These are phyloP conservation scores for Dictyostelium purpureum DNA, from an alignment of 78 protist species.

Conservation along the genomic window DNA sequence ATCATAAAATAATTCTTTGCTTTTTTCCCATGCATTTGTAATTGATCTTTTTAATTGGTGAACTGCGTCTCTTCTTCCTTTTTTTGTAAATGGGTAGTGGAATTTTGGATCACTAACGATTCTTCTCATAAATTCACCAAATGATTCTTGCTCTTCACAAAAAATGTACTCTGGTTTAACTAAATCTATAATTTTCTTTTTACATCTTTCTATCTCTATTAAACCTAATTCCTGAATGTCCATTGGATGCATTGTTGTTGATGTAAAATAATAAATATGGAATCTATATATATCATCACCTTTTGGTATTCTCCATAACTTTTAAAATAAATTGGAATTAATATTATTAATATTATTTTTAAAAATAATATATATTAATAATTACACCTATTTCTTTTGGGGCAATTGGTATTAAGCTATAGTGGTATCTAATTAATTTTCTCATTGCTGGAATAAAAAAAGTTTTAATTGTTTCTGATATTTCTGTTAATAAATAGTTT, in stretches of 20 bases:
- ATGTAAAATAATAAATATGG: constrained; percentile 23
- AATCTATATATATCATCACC: constrained; percentile 56
- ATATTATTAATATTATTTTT: neutral
- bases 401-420: neutral
- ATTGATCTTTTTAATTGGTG: neutral
- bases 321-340: no score
- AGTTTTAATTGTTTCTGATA: neutral
- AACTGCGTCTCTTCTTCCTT: constrained; percentile 18
- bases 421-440: neutral
- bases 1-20: constrained; percentile 9
- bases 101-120: neutral
- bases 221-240: constrained; percentile 23
- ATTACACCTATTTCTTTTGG: constrained; percentile 35
- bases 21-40: neutral
- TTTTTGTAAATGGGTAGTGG: neutral
- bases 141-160: neutral
- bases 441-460: constrained; percentile 21
- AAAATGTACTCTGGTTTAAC: constrained; percentile 5
- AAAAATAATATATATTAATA: neutral
- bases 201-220: constrained; percentile 1
- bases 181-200: neutral
- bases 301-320: constrained; percentile 44
- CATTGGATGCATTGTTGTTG: constrained; percentile 60
- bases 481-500: neutral
- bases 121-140: constrained; percentile 36